A percentile compares a stretch with the other conserved stretches of the same genome.
Evolutionary conservation across 805 yeast species (phyloP).

Genomic region (Saccharomyces jurei): DNA sequence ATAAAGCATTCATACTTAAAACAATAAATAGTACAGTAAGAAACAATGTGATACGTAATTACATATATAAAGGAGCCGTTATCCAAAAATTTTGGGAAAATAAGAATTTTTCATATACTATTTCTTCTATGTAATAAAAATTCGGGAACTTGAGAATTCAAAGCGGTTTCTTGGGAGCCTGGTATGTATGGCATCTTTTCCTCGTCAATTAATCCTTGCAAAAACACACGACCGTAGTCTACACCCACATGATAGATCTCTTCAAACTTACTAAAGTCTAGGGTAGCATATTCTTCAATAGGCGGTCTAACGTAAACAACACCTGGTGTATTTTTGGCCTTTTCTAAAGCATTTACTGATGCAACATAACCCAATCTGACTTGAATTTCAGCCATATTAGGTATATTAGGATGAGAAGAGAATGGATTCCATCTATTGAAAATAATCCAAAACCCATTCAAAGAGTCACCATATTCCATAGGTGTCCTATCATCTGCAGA

Average conservation of each 20-base stretch:
- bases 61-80: not conserved
- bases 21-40: conserved; percentile 1
- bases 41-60: not conserved
- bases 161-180: conserved; percentile 33
- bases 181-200: conserved; percentile 57
- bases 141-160: conserved; percentile 27
- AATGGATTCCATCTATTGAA: conserved; percentile 85
- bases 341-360: conserved; percentile 85
- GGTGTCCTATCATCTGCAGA: conserved; percentile 88
- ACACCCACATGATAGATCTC: conserved; percentile 80
- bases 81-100: not conserved
- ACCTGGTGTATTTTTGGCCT: conserved; percentile 77
- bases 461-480: conserved; percentile 83
- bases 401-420: conserved; percentile 77
- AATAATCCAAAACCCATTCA: conserved; percentile 88
- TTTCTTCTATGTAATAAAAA: conserved; percentile 47
- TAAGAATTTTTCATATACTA: conserved; percentile 39
- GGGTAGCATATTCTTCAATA: conserved; percentile 80
- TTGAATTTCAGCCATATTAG: conserved; percentile 92
- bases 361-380: conserved; percentile 89
- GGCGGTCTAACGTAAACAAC: conserved; percentile 90
- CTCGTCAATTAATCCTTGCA: conserved; percentile 44
- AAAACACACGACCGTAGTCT: conserved; percentile 54
- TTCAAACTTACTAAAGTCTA: conserved; percentile 87
- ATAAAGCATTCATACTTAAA: not conserved